Percentiles rank a stretch among this genome's conserved stretches.
Conservation (phyloP, 2,329 filamentous ascomycete species). For the Colletotrichum filicis region DNA sequence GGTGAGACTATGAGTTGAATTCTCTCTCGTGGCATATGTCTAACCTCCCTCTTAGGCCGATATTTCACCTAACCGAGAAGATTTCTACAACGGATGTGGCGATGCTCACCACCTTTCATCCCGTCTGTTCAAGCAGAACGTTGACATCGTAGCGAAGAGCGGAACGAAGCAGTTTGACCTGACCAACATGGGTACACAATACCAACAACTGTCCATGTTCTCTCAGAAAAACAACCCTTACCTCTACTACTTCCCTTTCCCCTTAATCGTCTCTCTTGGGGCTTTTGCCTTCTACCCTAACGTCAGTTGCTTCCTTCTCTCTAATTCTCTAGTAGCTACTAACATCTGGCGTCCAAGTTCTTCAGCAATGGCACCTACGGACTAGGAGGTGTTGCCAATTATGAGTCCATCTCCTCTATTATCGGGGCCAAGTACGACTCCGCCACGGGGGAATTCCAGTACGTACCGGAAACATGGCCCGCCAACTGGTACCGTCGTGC, state of each 20-base stretch:
- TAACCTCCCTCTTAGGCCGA: neutral
- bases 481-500: constrained; percentile 28
- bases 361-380: constrained; percentile 30
- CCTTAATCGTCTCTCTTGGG: constrained; percentile 19
- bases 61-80: constrained; percentile 27
- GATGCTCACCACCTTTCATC: constrained; percentile 30
- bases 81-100: constrained; percentile 27
- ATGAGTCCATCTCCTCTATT: constrained; percentile 28
- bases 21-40: neutral
- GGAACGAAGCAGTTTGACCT: constrained; percentile 23
- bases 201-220: constrained; percentile 22
- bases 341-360: neutral
- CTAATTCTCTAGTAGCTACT: neutral
- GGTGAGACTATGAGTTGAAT: neutral
- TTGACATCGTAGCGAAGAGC: constrained; percentile 21
- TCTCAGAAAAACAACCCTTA: constrained; percentile 30
- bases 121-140: constrained; percentile 29
- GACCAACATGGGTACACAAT: constrained; percentile 27
- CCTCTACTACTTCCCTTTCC: constrained; percentile 29
- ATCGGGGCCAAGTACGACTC: constrained; percentile 25
- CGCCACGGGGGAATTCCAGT: constrained; percentile 22
- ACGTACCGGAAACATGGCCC: constrained; percentile 31
- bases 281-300: constrained; percentile 28
- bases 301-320: neutral
- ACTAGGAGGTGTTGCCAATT: constrained; percentile 24